Percentiles rank a stretch among this genome's conserved stretches.
Conservation (phyloP, 1,284 basidiomycete species). For the Ustilago tritici region DNA sequence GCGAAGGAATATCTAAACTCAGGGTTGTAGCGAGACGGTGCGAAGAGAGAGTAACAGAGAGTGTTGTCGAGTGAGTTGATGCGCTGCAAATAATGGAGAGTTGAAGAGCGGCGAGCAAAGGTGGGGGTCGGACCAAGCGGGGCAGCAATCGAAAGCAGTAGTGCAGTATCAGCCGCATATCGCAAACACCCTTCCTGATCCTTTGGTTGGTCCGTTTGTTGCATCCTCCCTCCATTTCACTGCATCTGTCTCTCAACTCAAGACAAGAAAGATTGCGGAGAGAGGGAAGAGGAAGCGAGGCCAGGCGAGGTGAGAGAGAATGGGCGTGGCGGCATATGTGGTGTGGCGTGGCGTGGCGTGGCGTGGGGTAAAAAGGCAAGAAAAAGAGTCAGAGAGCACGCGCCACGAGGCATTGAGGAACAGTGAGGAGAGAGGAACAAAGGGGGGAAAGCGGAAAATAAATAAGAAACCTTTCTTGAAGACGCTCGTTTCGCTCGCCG, state of each 20-base stretch:
- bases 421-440: not conserved
- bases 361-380: not conserved
- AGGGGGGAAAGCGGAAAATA: not conserved
- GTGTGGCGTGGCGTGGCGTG: too few relatives aligned
- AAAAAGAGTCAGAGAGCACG: not conserved
- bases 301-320: not conserved
- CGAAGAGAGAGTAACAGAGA: not conserved
- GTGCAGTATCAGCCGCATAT: too few relatives aligned
- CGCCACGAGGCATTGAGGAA: not conserved
- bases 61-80: not conserved
- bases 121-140: conserved; percentile 14
- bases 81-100: conserved; percentile 9
- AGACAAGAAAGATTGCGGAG: too few relatives aligned
- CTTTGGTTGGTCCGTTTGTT: too few relatives aligned
- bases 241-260: too few relatives aligned
- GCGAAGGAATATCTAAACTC: not conserved
- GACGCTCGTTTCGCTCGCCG: too few relatives aligned
- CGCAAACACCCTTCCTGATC: too few relatives aligned
- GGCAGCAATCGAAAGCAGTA: not conserved
- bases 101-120: not conserved
- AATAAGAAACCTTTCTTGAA: not conserved
- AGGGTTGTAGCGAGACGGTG: conserved; percentile 1
- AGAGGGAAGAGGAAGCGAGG: not conserved
- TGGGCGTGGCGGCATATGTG: too few relatives aligned
- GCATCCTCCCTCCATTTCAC: too few relatives aligned